Base-by-base conservation (phyloP, 257 asterid species). In the Rehmannia glutinosa region DNA sequence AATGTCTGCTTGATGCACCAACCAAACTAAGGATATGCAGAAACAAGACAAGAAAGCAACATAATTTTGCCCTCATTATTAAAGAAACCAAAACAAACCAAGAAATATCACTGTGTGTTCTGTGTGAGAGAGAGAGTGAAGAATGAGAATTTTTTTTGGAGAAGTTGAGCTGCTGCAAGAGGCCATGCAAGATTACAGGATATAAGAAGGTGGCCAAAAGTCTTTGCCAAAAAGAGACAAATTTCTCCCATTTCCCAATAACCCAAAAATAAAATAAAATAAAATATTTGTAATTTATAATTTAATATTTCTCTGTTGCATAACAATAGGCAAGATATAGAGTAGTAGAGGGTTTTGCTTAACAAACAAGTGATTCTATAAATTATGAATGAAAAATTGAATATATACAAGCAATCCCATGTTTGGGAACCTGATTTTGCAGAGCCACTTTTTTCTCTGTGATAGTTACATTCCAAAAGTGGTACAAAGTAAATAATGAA, bases 331-430 rank as follows among this genome's bases (percentile, higher is more conserved):
- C 54, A 68, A n/a, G 55, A 56, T 7, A 24, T 66, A 58, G 64
- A 61, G 51, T 68, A 39, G 68, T 68, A 38, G 80, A 50, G 38
- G 8, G 7, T 32, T 47, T 81, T 82, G 76, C 91, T 84, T 84
- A 73, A 24, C 57, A 49, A 71, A 82, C 86, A 84, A 84, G 91
- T 70, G 80, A 80, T 77, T 64, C 78, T 73, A n/a, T n/a, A 66
- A 54, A 47, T 28, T 49, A n/a, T 57, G 43, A 6, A 32, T 17
- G n/a, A 7, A 49, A 49, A 16, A 30, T 30, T 30, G 6, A 30
- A 30, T 30, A 32, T 32, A 32, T 32, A 57, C 66, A 57, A 57
- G 49, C 66, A 69, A 69, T 54, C 27, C 30, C 69, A 39, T 32
- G 19, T 28, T 49, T 54, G 38, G 60, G 4, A 15, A 19, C 23